Base-by-base conservation (phyloP, 2,329 filamentous ascomycete species). In the Metarhizium guizhouense region DNA sequence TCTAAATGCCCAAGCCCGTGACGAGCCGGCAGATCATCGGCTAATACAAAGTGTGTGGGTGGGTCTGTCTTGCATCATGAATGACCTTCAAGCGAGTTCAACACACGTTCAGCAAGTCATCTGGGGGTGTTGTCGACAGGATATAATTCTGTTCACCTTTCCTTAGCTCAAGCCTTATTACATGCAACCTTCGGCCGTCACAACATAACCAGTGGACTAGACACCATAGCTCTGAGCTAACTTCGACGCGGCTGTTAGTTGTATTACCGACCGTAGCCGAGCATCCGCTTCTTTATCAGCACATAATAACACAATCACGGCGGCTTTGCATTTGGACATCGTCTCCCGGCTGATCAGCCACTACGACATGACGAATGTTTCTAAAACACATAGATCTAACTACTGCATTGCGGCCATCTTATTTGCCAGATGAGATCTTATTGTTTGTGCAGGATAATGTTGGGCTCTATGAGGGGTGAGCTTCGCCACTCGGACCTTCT, bases 361-460 rank as follows among this genome's bases (percentile, higher is more conserved):
- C 58, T 57, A 40, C 58, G 75, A 74, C 70, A 78, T 82, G 76
- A 87, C 90, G 88, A 80, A 97, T 97, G 93, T 96, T 95, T 83
- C 81, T 96, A 80, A 93, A 95, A 80, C 85, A 88, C 65, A 82
- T 97, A 71, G 93, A 99, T 75, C 83, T 99, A 67, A 99, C 94
- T 57, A 96, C 93, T 76, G 94, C 94, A 69, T 83, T 96, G 69
- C 88, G 94, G 79, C 94, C 94, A 65, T 88, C 87, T 59, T 87
- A 96, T 70, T 82, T 95, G 62, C 88, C 90, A 67, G 94, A 96
- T 78, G 94, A 99, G 81, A 88, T 90, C 63, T 79, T 97, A 54
- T 81, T 99, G 58, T 97, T 96, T 74, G 93, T 99, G 57, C 93
- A 97, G 76, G 92, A 97, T 79, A 92, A 90, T 71, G 92, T 99